Evolutionary conservation across 768 basidiomycete genomes (phyloP).

Genomic region (Scleroderma citrinum): DNA sequence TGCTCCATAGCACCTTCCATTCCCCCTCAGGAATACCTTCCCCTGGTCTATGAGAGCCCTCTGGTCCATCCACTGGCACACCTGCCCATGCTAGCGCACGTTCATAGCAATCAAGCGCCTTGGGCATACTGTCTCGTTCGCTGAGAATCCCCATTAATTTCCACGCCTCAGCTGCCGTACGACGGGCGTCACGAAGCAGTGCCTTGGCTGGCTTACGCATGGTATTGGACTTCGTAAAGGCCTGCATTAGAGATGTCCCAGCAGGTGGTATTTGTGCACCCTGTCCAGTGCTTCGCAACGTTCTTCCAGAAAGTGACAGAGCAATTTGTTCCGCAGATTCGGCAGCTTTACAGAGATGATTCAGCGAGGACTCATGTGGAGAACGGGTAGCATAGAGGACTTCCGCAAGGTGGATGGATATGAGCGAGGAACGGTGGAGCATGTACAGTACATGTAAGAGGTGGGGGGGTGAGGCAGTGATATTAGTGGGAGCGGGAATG

Average conservation of each 20-base stretch:
- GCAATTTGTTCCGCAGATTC: conserved; percentile 64
- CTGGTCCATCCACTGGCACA: conserved; percentile 29
- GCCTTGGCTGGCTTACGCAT: conserved; percentile 51
- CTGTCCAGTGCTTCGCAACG: conserved; percentile 31
- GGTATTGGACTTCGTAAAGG: conserved; percentile 41
- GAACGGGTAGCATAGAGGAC: conserved; percentile 49
- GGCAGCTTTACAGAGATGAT: conserved; percentile 55
- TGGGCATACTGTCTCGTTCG: conserved; percentile 36
- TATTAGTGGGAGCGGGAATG: conserved; percentile 41
- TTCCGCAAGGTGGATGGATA: conserved; percentile 70
- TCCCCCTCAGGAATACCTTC: conserved; percentile 54
- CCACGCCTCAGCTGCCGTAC: conserved; percentile 72
- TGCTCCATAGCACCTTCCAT: conserved; percentile 56
- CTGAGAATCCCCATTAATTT: conserved; percentile 62
- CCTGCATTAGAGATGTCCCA: conserved; percentile 35
- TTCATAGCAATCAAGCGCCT: conserved; percentile 58
- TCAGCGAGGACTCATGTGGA: conserved; percentile 42
- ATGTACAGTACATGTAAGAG: conserved; percentile 60
- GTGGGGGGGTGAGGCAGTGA: conserved; percentile 47
- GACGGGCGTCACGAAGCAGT: conserved; percentile 62
- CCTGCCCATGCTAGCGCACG: conserved; percentile 69
- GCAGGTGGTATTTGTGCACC: conserved; percentile 34
- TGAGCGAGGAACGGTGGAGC: conserved; percentile 66
- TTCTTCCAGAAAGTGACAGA: conserved; percentile 41
- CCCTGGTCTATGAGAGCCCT: conserved; percentile 36